These are phyloP conservation scores for Corynascus novoguineensis DNA, from an alignment of 495 filamentous ascomycete species.

Conservation along the genomic window DNA sequence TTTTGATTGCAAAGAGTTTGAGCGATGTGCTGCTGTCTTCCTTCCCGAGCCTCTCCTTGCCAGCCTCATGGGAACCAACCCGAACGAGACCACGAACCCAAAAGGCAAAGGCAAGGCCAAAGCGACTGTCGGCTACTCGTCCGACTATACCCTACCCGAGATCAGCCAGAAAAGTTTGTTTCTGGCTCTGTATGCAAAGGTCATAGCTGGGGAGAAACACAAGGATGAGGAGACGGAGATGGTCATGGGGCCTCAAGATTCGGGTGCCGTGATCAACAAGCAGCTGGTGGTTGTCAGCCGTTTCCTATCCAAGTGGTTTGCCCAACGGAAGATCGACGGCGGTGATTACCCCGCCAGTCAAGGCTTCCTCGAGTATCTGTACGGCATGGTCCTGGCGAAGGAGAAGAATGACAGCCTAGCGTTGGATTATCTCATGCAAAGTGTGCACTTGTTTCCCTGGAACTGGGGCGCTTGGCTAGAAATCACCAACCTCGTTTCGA, in stretches of 20 bases:
- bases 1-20: slow-evolving; percentile 93
- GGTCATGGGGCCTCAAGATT: slow-evolving; percentile 90
- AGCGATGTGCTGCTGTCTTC: slow-evolving; percentile 89
- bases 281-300: slow-evolving; percentile 69
- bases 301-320: slow-evolving; percentile 74
- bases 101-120: slow-evolving; percentile 55
- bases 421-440: slow-evolving; percentile 73
- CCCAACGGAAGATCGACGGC: slow-evolving; percentile 53
- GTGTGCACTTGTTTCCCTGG: slow-evolving; percentile 79
- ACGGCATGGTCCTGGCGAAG: slow-evolving; percentile 79
- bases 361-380: slow-evolving; percentile 92
- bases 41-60: slow-evolving; percentile 66
- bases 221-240: slow-evolving; percentile 97
- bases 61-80: slow-evolving; percentile 49
- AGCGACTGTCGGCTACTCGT: slow-evolving; percentile 14
- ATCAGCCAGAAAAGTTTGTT: slow-evolving; percentile 91
- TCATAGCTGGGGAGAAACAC: slow-evolving; percentile 88
- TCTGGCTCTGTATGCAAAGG: slow-evolving; percentile 85
- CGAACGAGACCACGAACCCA: slow-evolving; percentile 40
- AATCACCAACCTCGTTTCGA: slow-evolving; percentile 66
- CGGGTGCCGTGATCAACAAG: slow-evolving; percentile 74
- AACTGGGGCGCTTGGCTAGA: slow-evolving; percentile 98
- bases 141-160: slow-evolving; percentile 27
- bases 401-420: slow-evolving; percentile 83
- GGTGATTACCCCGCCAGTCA: slow-evolving; percentile 58